Evolutionary conservation across 106 monocot genomes (phyloP), one percentile per base, ranked within the genome.

Genomic region (Dioscorea zingiberensis): DNA sequence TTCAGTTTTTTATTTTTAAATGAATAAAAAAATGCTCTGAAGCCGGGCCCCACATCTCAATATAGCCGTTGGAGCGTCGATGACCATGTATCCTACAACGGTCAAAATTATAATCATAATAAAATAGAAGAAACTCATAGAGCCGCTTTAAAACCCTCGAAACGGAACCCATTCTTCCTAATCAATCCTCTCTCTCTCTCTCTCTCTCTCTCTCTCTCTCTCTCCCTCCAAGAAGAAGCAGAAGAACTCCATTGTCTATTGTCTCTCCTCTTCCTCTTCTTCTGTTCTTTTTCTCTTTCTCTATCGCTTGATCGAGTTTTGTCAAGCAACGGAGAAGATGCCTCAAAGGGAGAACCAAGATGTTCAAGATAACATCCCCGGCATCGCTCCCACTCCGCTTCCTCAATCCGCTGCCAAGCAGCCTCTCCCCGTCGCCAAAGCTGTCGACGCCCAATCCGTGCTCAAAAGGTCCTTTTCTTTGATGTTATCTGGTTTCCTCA

Each of bases 381-480:
- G 45, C 46, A 51, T 65, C 9, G 54, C 80, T 15, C 55, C 66
- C 13, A 26, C 72, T 9, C 61, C 77, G 13, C 73, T 72, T 17
- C 65, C 49, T 60, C 59, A 66, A 19, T 57, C 65, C 0, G 54
- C 72, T 0, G 47, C 61, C 56, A 95, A 87, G 78, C 87, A 82
- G 63, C 27, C 70, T n/a, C 65, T 58, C 24, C 85, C 84, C 0
- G 29, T 27, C 16, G 69, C 91, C 16, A 87, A 79, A 63, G 71
- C 71, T 22, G 60, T 65, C 13, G 91, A 90, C 13, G 74, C 80
- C 16, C 90, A 83, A 30, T 85, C 87, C 25, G 91, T 87, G 28
- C 54, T 83, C 49, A 95, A 85, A 69, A 86, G 94, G 94, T 94
- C 27, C 21, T 49, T 15, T 15, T 49, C 22, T 65, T 49, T 65